A percentile compares a stretch with the other conserved stretches of the same genome.
Conservation (phyloP, 1,139 yeast genomes). For the Petasospora fabianii region DNA sequence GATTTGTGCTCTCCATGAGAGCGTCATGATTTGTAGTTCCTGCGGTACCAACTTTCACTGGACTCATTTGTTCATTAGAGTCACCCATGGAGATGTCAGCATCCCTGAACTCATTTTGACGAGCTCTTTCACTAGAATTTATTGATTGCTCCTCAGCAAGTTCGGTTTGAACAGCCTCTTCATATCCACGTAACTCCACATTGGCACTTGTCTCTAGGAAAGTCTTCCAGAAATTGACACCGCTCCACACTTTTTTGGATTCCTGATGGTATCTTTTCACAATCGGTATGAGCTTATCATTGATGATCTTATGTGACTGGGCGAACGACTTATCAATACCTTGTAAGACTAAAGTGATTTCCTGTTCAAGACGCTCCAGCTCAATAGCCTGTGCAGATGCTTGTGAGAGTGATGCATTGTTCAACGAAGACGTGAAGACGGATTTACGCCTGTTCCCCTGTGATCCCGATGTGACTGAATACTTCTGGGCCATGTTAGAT, state of each 20-base stretch:
- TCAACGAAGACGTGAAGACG: constrained; percentile 21
- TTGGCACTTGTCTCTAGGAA: constrained; percentile 76
- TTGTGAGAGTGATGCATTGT: constrained; percentile 17
- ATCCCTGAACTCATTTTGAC: background rate
- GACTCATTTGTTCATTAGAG: constrained; percentile 26
- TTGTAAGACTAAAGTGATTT: constrained; percentile 73
- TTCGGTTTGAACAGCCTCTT: constrained; percentile 37
- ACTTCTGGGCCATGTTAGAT: constrained; percentile 15
- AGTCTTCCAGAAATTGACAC: constrained; percentile 68
- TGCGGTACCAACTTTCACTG: constrained; percentile 20
- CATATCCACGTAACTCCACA: constrained; percentile 57
- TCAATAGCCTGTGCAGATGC: constrained; percentile 42
- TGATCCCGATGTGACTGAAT: constrained; percentile 9
- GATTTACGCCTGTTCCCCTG: constrained; percentile 25
- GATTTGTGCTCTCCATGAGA: constrained; percentile 22
- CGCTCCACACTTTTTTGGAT: constrained; percentile 54
- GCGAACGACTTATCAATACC: constrained; percentile 73
- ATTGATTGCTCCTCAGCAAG: constrained; percentile 2
- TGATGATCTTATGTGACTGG: constrained; percentile 58
- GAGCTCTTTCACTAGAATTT: background rate
- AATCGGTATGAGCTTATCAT: constrained; percentile 58
- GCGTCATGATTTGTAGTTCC: constrained; percentile 12
- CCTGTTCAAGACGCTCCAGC: constrained; percentile 74
- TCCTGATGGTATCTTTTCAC: constrained; percentile 54
- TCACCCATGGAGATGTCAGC: constrained; percentile 15